Evolutionary conservation across 2,329 filamentous ascomycete species (phyloP), one percentile per base, ranked within the genome.

Genomic region (Cordyceps cicadae): DNA sequence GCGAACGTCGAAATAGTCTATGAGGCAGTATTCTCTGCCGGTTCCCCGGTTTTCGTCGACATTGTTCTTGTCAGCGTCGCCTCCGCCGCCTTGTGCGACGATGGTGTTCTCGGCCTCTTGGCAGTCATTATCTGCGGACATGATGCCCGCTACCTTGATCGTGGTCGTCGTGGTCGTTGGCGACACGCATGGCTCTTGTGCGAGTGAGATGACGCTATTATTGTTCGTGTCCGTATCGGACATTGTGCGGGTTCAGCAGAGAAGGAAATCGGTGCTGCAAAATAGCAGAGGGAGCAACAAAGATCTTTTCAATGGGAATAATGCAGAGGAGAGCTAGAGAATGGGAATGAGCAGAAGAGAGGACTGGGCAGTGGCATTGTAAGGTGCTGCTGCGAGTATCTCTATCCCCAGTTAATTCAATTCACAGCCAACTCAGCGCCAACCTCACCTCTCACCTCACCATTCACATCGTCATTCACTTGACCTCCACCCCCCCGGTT

Each of bases 401-500:
- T 14, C 12, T 21, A 12, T 21, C n/a, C 9, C 9, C 17, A 0
- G 5, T 11, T 29, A 2, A 49, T 37, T 57, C 54, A 41, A 45
- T 21, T 46, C 43, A 46, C n/a, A 43, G 34, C 34, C 34, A 37
- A 37, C 15, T 45, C 56, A 59, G 24, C 56, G 12, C 11, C 43
- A 49, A 7, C 29, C 29, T 29, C 29, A 1, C 19, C 45, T 24
- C 24, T 57, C 54, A 57, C 43, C 45, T 49, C 57, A n/a, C 12
- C 45, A 50, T 29, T 59, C 55, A 58, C 55, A 17, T 51, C 14
- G 12, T 24, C 48, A 51, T 19, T 51, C 48, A 51, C 26, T 51
- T 26, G 7, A 17, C 29, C 46, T 24, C 24, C 46, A 49, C 21
- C 21, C 19, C 21, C 21, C 19, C 24, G 19, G 34, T 24, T n/a